These are phyloP conservation scores for Hyphopichia homilentoma DNA, from an alignment of 805 yeast genomes.

Conservation along the genomic window DNA sequence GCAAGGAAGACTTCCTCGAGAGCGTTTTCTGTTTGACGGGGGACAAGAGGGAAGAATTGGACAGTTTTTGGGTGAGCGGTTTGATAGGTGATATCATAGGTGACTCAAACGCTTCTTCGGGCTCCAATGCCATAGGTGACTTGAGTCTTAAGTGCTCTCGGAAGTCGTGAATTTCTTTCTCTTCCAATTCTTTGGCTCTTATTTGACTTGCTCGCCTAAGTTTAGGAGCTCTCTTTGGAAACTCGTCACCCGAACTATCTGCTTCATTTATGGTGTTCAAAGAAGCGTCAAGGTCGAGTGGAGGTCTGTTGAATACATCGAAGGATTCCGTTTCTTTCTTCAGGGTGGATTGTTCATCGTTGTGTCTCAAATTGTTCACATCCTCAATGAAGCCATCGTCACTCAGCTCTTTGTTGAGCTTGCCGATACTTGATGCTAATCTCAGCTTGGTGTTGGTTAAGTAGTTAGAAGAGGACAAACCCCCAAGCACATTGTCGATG, in stretches of 20 bases:
- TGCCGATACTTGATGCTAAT: slow-evolving; percentile 1
- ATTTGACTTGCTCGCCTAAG: no score
- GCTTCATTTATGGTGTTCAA: no score
- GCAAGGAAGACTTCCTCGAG: slow-evolving; percentile 14
- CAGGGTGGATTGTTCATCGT: no score
- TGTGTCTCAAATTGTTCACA: slow-evolving; percentile 26
- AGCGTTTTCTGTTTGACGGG: slow-evolving; percentile 11
- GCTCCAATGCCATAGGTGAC: slow-evolving; percentile 3
- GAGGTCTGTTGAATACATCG: no score
- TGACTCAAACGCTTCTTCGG: neutral
- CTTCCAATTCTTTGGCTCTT: neutral
- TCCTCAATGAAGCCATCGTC: slow-evolving; percentile 18
- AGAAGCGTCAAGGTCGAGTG: no score
- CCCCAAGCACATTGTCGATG: no score
- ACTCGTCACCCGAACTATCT: no score
- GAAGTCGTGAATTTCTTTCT: neutral
- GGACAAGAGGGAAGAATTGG: slow-evolving; percentile 11
- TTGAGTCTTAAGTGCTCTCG: neutral
- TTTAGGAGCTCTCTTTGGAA: no score
- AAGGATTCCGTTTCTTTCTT: no score
- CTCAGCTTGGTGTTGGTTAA: no score
- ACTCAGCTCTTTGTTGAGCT: slow-evolving; percentile 3
- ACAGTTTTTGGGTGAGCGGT: slow-evolving; percentile 6
- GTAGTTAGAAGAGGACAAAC: no score
- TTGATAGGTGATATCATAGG: slow-evolving; percentile 4